Evolutionary conservation across 257 asterid species (phyloP), one percentile per base, ranked within the genome.

Genomic region (Eustoma russellianum): DNA sequence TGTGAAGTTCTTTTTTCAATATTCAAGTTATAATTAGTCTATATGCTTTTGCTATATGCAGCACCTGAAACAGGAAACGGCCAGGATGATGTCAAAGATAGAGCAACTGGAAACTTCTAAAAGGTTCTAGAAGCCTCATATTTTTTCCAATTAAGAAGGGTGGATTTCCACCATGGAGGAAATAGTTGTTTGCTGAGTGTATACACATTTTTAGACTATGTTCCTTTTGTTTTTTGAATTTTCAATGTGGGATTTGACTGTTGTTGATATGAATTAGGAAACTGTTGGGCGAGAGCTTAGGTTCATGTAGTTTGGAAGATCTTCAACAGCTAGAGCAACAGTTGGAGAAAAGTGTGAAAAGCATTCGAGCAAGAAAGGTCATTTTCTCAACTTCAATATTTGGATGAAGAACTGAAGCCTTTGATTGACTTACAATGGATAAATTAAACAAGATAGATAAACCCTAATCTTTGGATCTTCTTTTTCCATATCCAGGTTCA

Each of bases 361-460:
- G 54, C 67, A 77, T 92, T 28, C 91, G 94, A 17, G 83, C 93
- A 40, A 72, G 82, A 76, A 92, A 83, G 95, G 97, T 79, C 30
- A 4, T 24, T 2, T 1, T 24, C 30, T 24, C 2, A 24, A 24
- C 30, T 24, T 24, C 30, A 24, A 4, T 24, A 24, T 1, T 24
- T n/a, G n/a, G n/a, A n/a, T n/a, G n/a, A n/a, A n/a, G n/a, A n/a
- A n/a, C n/a, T n/a, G n/a, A n/a, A n/a, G n/a, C n/a, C n/a, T n/a
- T n/a, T n/a, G n/a, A n/a, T n/a, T n/a, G n/a, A n/a, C n/a, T n/a
- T n/a, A n/a, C n/a, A n/a, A n/a, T n/a, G n/a, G n/a, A n/a, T n/a
- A n/a, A n/a, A n/a, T n/a, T n/a, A n/a, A n/a, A n/a, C n/a, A n/a
- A n/a, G n/a, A 24, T 24, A 24, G 30, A 24, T 24, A 4, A 33